A percentile compares a stretch with the other conserved stretches of the same genome.
phyloP scores from a whole-genome alignment of 2,329 filamentous ascomycete species.

The Exophiala sp. region DNA sequence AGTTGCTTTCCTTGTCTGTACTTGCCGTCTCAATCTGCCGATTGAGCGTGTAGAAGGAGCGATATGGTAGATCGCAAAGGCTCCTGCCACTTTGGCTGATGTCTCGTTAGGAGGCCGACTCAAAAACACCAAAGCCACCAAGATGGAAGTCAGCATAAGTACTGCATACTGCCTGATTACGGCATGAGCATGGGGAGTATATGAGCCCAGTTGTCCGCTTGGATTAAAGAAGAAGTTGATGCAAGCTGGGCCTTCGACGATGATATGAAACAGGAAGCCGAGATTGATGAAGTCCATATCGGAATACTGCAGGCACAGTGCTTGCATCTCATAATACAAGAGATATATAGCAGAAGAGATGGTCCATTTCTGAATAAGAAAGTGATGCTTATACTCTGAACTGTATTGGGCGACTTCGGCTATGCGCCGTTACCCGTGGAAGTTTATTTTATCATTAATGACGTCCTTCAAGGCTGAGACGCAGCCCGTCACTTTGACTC shows the following conservation, averaged over 20 bases:
- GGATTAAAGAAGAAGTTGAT: constrained; percentile 38
- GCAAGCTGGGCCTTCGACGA: constrained; percentile 37
- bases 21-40: constrained; percentile 18
- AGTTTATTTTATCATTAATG: no score
- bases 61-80: constrained; percentile 37
- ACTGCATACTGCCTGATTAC: constrained; percentile 40
- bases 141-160: constrained; percentile 33
- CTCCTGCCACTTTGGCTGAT: constrained; percentile 32
- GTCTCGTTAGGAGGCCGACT: constrained; percentile 29
- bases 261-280: constrained; percentile 33
- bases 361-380: no score
- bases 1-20: constrained; percentile 5
- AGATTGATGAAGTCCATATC: constrained; percentile 8
- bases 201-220: constrained; percentile 28
- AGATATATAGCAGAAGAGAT: no score
- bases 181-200: constrained; percentile 36
- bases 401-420: no score
- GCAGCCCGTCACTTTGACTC: no score
- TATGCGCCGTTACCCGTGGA: no score
- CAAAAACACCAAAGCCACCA: constrained; percentile 35
- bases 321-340: no score
- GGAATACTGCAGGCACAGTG: no score
- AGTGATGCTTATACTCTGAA: no score
- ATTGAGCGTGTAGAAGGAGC: constrained; percentile 33
- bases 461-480: no score